Base-by-base conservation (phyloP, 2,329 filamentous ascomycete genomes). In the Botryosphaeria dothidea region DNA sequence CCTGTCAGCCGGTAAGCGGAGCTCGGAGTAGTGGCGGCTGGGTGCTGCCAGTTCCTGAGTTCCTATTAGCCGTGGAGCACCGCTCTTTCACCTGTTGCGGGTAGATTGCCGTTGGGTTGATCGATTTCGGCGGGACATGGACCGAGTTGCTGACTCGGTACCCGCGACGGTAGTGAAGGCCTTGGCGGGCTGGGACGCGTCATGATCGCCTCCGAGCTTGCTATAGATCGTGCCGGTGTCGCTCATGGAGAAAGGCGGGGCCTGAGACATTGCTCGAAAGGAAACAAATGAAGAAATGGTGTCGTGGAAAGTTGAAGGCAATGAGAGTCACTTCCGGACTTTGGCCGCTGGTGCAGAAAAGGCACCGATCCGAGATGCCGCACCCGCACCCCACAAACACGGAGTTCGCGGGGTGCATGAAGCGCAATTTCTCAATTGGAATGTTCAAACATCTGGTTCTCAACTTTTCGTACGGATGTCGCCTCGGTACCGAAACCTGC, bases 91-190 rank as follows among this genome's bases (percentile, higher is more conserved):
- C 52, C 38, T 19, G 25, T 43, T 41, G 9, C 25, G 38, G 54
- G 36, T 58, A 45, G 52, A 23, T 23, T 56, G 51, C 31, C 31
- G 23, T 43, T 21, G 15, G 13, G 8, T 15, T 56, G 11, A 21
- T 58, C 23, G 23, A 58, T 45, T 43, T 58, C 54, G 54, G 54
- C 25, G 25, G 31, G 38, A 58, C 23, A 58, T 58, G 21, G 17
- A 23, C 54, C 54, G 54, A 58, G 54, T 43, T 45, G 54, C 54
- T 45, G 54, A 58, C 54, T 58, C 54, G 25, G 19, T 6, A 7
- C 9, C 15, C 23, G 23, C 23, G 25, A 17, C 17, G 46, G 29
- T 13, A 25, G 25, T 4, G 25, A 51, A 17, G 23, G 34, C 34
- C 51, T 56, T 25, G n/a, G 25, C 21, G 11, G 19, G 1, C 3